Evolutionary conservation across 2,329 filamentous ascomycete species (phyloP), one percentile per base, ranked within the genome.

Genomic region (Fusarium phyllophilum): DNA sequence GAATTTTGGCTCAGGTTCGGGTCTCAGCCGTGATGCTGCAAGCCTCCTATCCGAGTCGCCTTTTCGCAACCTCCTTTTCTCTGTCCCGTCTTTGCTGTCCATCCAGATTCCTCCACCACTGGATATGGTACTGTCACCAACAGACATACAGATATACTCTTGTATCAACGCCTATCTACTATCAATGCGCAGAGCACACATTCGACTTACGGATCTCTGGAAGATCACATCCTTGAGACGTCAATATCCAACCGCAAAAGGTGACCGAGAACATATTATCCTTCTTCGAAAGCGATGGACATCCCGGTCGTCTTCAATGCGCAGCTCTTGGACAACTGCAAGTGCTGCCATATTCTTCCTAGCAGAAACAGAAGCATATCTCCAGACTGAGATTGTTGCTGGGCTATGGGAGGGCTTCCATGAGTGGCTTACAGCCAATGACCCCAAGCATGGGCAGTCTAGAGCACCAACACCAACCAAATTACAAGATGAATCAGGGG

Each of bases 281-380:
- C 84, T 89, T 29, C 87, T 93, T 17, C 89, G 94, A 34, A 84
- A 89, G 75, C 89, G 93, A 57, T 89, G 91, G 74, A 89, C 90
- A 33, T 80, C 84, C 22, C 88, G 96, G 24, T 87, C 89, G 9
- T 86, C 87, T 39, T 88, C 89, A 1, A 93, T 97, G 87, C 90
- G 96, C 22, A 92, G 91, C 72, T 89, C 96, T 2, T 99, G 96
- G 96, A 96, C 95, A 1, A 97, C 94, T 0, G 92, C 93, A 75
- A 95, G 93, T 78, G 93, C 95, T 6, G 92, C 94, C 4, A 89
- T 97, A 8, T 98, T 97, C 83, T 93, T 98, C 75, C 86, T 98
- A 8, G 94, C 93, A 1, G 95, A 98, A 80, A 92, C 94, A 20
- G 93, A 96, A 75, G 91, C 91, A 7, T 98, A 97, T 78, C 90